phyloP scores from a whole-genome alignment of 805 yeast species.

The Pichia gijzeniarum region DNA sequence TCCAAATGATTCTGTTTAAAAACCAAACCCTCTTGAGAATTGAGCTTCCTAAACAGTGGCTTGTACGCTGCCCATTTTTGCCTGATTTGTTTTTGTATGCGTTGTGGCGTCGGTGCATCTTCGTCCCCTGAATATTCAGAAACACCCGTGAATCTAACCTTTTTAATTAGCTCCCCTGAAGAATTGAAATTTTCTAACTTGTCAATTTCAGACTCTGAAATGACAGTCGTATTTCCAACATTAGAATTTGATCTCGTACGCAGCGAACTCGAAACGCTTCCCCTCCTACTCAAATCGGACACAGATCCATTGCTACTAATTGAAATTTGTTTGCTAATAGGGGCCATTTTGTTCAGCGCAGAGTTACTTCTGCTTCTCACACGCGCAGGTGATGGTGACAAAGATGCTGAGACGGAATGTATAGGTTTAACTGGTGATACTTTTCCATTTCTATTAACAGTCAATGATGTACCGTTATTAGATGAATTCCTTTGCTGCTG shows the following conservation, averaged over 20 bases:
- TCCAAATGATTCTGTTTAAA: constrained; percentile 23
- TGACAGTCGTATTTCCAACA: constrained; percentile 23
- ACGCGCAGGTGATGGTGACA: constrained; percentile 12
- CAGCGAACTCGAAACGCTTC: constrained; percentile 12
- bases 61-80: constrained; percentile 31
- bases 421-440: constrained; percentile 1
- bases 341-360: constrained; percentile 1
- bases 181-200: constrained; percentile 7
- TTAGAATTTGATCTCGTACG: constrained; percentile 6
- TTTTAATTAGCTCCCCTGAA: constrained; percentile 29
- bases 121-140: constrained; percentile 45
- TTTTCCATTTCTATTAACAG: neutral
- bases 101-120: constrained; percentile 44
- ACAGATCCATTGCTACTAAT: constrained; percentile 1
- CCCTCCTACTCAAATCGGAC: constrained; percentile 12
- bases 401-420: constrained; percentile 7
- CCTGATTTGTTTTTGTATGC: constrained; percentile 30
- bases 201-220: constrained; percentile 9
- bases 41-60: constrained; percentile 27
- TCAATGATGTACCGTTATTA: constrained; percentile 1
- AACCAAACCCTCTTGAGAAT: constrained; percentile 34
- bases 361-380: constrained; percentile 21
- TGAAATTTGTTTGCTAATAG: neutral
- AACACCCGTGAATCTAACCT: constrained; percentile 48
- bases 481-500: constrained; percentile 10